phyloP scores from a whole-genome alignment of 495 filamentous ascomycete genomes.

The Wilcoxina mikolae region DNA sequence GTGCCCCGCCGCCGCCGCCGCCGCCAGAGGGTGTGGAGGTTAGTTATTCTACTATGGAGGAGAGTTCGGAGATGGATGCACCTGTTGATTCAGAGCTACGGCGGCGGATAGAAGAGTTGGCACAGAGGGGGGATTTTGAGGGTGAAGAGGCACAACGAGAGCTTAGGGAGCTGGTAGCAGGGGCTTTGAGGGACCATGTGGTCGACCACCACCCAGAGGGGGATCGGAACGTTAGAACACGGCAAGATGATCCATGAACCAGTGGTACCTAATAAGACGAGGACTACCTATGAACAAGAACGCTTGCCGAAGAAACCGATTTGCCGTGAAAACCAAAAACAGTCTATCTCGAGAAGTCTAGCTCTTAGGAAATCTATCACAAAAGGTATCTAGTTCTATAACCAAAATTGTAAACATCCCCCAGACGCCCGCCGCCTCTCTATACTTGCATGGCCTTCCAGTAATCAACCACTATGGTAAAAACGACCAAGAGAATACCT shows the following conservation, averaged over 20 bases:
- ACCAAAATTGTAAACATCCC: no score
- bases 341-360: no score
- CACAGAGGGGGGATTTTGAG: conserved; percentile 55
- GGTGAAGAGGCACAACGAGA: conserved; percentile 53
- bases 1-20: conserved; percentile 34
- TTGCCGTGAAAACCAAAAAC: no score
- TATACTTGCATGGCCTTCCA: conserved; percentile 42
- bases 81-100: conserved; percentile 56
- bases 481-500: conserved; percentile 84
- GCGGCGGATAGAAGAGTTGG: conserved; percentile 60
- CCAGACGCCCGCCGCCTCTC: no score
- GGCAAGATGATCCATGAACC: neutral
- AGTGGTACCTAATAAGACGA: neutral
- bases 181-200: conserved; percentile 44
- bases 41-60: conserved; percentile 47
- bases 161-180: conserved; percentile 52
- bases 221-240: conserved; percentile 13
- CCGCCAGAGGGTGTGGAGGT: conserved; percentile 53
- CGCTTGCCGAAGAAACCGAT: no score
- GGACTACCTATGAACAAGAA: neutral
- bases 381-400: no score
- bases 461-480: conserved; percentile 87
- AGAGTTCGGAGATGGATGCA: conserved; percentile 43
- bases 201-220: conserved; percentile 34
- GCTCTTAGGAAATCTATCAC: no score